Conservation (phyloP, 495 filamentous ascomycete genomes). For the Venustampulla echinocandica region DNA sequence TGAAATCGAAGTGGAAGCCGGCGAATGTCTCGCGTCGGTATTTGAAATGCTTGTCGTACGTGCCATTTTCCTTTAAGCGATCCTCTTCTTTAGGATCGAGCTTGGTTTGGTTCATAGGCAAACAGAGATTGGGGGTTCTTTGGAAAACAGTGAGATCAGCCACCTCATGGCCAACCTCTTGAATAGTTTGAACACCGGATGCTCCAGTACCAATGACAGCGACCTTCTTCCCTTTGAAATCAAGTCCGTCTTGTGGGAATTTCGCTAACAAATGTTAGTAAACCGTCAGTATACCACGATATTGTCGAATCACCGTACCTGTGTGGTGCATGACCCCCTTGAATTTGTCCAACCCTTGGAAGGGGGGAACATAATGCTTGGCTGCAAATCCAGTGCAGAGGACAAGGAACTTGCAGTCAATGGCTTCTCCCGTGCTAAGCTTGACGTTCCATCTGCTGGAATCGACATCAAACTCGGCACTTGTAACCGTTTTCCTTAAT, state of each 20-base stretch:
- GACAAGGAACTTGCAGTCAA: conserved; percentile 27
- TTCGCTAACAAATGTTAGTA: not conserved
- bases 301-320: conserved; percentile 39
- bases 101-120: conserved; percentile 36
- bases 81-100: conserved; percentile 3
- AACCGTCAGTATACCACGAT: not conserved
- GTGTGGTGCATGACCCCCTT: conserved; percentile 37
- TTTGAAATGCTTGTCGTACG: conserved; percentile 5
- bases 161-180: conserved; percentile 30
- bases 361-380: conserved; percentile 30
- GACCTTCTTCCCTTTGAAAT: conserved; percentile 44
- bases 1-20: conserved; percentile 10
- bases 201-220: conserved; percentile 50
- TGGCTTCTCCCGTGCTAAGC: conserved; percentile 26
- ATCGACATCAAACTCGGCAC: conserved; percentile 30
- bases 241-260: conserved; percentile 33
- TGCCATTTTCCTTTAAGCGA: not conserved
- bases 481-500: conserved; percentile 32
- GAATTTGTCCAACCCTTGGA: conserved; percentile 30
- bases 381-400: conserved; percentile 33
- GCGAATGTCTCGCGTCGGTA: conserved; percentile 4
- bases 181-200: conserved; percentile 46
- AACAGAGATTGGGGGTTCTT: conserved; percentile 43
- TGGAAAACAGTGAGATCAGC: conserved; percentile 40
- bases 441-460: conserved; percentile 29